phyloP scores from a whole-genome alignment of 352 stramenopile genomes.

The Pythium dissimile region DNA sequence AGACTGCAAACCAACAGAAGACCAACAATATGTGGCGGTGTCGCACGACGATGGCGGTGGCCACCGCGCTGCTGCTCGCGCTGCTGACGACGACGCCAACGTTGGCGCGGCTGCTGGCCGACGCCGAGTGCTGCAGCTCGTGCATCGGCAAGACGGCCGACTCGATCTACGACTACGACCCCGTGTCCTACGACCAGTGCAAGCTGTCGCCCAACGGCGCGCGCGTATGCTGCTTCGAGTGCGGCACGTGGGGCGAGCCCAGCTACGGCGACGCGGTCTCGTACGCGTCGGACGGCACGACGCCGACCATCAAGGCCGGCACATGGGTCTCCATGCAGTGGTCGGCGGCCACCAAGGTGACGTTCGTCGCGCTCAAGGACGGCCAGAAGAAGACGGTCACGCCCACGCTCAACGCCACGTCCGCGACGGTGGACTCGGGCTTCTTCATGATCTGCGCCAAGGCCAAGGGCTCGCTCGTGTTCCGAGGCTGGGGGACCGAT shows the following conservation, averaged over 20 bases:
- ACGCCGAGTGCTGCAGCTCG: conserved; percentile 26
- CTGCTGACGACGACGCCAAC: not conserved
- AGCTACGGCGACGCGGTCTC: conserved; percentile 15
- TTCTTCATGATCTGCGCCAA: conserved; percentile 65
- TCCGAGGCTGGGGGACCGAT: conserved; percentile 57
- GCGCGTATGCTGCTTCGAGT: conserved; percentile 26
- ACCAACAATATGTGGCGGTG: conserved; percentile 8
- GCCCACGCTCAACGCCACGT: conserved; percentile 31
- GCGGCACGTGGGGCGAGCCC: conserved; percentile 17
- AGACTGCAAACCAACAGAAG: not conserved
- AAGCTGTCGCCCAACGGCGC: not conserved
- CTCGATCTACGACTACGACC: conserved; percentile 23
- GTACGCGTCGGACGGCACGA: conserved; percentile 22
- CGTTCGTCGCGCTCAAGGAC: conserved; percentile 50
- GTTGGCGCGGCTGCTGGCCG: not conserved
- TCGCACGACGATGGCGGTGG: conserved; percentile 1
- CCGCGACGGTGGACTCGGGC: conserved; percentile 27
- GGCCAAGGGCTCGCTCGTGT: conserved; percentile 44
- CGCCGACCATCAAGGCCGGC: conserved; percentile 18
- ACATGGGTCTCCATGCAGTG: conserved; percentile 55
- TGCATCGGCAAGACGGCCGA: conserved; percentile 22
- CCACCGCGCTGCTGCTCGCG: not conserved
- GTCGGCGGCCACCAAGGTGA: conserved; percentile 48
- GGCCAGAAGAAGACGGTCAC: conserved; percentile 71
- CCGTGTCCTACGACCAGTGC: conserved; percentile 17